Evolutionary conservation across 768 basidiomycete genomes (phyloP), one percentile per base, ranked within the genome.

Genomic region (Trametes sanguinea): DNA sequence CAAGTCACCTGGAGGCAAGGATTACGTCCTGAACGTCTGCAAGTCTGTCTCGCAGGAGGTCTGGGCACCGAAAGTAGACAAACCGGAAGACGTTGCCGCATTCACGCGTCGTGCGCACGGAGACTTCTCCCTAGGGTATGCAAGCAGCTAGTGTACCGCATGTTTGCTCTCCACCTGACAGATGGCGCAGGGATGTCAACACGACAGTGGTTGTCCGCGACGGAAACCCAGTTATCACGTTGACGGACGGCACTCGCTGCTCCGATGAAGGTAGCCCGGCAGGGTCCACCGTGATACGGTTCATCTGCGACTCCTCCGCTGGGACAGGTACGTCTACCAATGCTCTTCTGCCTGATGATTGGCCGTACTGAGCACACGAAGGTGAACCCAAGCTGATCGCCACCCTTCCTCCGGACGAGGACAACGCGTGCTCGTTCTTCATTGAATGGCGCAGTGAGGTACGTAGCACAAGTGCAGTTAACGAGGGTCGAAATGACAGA

Each of bases 401-500:
- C 2, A 85, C 89, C 51, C 82, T 93, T 27, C 90, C 90, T 4
- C 84, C 85, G 7, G 81, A 83, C 14, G 85, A 88, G 37, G 82
- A 87, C 8, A 70, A 69, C 30, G 85, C 84, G n/a, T 95, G 94
- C 72, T 82, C 85, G 11, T 94, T 87, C 71, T 83, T 89, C 60
- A 75, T 95, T 42, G 92, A 95, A 76, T 95, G 94, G 94, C 78
- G 81, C 57, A 94, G 90, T 4, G 85, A 85, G 67, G 92, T 94
- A 65, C 68, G 83, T 73, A 14, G 10, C 14, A 57, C 45, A 51
- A 35, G 33, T 51, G 8, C 35, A 6, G 17, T 10, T 27, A 30
- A 8, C 2, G 16, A 27, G 22, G 11, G 29, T 2, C 13, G 35
- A 17, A 45, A 46, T 29, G 32, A 29, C 30, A 10, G 45, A 32